phyloP scores from a whole-genome alignment of 2,329 filamentous ascomycete genomes.

The Nigrospora osmanthi region DNA sequence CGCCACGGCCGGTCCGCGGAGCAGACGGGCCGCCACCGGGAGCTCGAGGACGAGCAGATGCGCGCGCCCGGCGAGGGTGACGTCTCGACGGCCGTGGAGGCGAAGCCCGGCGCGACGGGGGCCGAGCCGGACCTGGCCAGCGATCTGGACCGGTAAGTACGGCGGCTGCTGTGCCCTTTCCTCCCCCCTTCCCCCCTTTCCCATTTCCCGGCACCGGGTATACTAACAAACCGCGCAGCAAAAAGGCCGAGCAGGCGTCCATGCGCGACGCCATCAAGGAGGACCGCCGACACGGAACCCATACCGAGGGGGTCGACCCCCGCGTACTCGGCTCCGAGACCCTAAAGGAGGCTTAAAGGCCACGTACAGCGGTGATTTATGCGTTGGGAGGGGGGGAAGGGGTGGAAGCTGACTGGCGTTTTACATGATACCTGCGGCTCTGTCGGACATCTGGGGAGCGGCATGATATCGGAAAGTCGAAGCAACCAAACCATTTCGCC shows the following conservation, averaged over 20 bases:
- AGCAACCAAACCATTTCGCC: no score
- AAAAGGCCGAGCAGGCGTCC: constrained; percentile 14
- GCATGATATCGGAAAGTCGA: no score
- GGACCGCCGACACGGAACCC: constrained; percentile 13
- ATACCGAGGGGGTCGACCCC: constrained; percentile 12
- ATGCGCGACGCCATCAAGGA: constrained; percentile 14
- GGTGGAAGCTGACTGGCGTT: no score
- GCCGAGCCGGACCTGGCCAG: constrained; percentile 18
- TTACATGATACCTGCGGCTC: no score
- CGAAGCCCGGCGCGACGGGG: constrained; percentile 17
- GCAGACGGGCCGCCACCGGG: constrained; percentile 10
- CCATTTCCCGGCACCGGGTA: no score
- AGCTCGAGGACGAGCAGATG: constrained; percentile 22
- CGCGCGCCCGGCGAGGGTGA: constrained; percentile 17
- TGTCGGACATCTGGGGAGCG: no score
- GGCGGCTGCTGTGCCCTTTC: no score
- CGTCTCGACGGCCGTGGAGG: constrained; percentile 15
- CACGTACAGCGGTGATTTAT: background rate
- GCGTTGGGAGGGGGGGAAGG: no score
- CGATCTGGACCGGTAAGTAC: constrained; percentile 20
- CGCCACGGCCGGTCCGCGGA: constrained; percentile 10
- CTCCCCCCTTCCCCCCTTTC: no score
- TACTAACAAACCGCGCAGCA: constrained; percentile 10
- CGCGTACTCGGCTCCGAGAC: constrained; percentile 7
- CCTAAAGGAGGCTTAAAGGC: background rate